A percentile compares a stretch with the other conserved stretches of the same genome.
These are phyloP conservation scores for Dryas integrifolia DNA, from an alignment of 331 rosid species.

Conservation along the genomic window DNA sequence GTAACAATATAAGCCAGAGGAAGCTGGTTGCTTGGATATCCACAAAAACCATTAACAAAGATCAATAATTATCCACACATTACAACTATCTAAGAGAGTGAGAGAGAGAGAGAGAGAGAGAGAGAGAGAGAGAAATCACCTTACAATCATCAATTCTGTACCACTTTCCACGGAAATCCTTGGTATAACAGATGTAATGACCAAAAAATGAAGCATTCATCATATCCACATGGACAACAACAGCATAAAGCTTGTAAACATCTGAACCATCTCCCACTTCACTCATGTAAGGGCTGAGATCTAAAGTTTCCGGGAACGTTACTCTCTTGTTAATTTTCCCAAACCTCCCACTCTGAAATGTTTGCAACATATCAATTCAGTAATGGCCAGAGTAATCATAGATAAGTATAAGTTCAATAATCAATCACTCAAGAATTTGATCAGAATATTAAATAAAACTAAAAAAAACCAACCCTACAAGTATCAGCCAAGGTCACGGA, in stretches of 20 bases:
- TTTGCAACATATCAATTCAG: constrained; percentile 14
- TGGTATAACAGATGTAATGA: constrained; percentile 87
- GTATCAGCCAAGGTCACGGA: not conserved
- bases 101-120: not conserved
- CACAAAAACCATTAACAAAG: not conserved
- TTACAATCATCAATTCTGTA: constrained; percentile 75
- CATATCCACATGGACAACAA: constrained; percentile 94
- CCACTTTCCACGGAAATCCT: constrained; percentile 81
- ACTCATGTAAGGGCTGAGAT: constrained; percentile 85
- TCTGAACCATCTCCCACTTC: constrained; percentile 71
- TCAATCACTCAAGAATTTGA: not conserved
- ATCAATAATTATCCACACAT: too few species aligned
- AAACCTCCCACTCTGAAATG: constrained; percentile 87
- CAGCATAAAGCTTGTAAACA: constrained; percentile 81
- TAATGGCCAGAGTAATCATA: not conserved
- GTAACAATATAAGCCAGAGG: constrained; percentile 25
- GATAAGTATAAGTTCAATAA: not conserved
- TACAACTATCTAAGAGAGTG: not conserved
- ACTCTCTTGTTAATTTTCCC: constrained; percentile 94
- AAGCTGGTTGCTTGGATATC: not conserved
- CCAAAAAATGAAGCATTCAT: constrained; percentile 94
- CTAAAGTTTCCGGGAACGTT: constrained; percentile 78
- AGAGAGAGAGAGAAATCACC: constrained; percentile 40
- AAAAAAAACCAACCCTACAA: not conserved
- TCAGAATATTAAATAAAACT: not conserved